These are phyloP conservation scores for Sporothrix schenckii DNA, from an alignment of 2,329 filamentous ascomycete genomes.

Conservation along the genomic window DNA sequence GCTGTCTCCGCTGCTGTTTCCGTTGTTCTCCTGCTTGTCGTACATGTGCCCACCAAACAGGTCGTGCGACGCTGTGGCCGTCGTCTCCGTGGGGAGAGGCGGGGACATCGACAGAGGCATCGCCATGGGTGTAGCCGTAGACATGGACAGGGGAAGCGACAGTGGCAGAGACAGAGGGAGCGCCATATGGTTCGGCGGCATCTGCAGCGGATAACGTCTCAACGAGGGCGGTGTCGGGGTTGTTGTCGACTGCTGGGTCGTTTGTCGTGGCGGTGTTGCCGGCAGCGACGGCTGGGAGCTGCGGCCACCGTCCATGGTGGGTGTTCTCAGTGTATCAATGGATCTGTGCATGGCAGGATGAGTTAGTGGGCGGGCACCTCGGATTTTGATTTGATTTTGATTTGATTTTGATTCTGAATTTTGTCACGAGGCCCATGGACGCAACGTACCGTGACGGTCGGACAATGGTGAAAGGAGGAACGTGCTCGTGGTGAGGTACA, in stretches of 20 bases:
- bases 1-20: background rate
- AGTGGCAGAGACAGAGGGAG: background rate
- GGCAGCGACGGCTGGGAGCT: background rate
- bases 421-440: background rate
- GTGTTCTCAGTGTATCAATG: too few species aligned
- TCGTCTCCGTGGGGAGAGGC: background rate
- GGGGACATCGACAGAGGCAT: background rate
- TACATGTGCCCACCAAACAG: slow-evolving; percentile 21
- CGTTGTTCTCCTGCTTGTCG: background rate
- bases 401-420: background rate
- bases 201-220: background rate
- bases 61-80: slow-evolving; percentile 17
- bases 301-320: background rate
- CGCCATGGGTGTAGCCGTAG: background rate
- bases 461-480: background rate
- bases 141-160: background rate
- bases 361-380: background rate
- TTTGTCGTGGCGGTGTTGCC: background rate
- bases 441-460: slow-evolving; percentile 1
- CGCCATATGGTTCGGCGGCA: background rate
- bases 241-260: background rate
- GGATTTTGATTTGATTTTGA: background rate
- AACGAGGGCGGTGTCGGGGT: background rate
- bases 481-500: background rate
- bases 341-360: background rate